Evolutionary conservation across 257 asterid species (phyloP).

Genomic region (Datura wrightii): DNA sequence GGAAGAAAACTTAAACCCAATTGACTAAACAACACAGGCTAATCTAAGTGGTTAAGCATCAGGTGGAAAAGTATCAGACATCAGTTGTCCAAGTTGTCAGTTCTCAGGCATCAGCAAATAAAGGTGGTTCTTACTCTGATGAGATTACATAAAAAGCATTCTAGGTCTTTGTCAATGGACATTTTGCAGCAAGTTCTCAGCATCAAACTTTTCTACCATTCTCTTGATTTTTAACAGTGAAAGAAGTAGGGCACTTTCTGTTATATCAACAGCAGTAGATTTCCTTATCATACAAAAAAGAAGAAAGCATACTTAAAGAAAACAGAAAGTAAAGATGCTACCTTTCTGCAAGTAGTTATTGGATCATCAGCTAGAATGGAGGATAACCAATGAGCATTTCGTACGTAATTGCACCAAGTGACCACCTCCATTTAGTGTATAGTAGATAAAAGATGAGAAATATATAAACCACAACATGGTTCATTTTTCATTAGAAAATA

Average conservation of each 20-base stretch:
- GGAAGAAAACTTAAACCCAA: background rate
- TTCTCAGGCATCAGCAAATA: constrained; percentile 1
- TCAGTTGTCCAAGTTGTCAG: background rate
- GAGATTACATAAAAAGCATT: background rate
- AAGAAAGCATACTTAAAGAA: background rate
- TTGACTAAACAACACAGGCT: background rate
- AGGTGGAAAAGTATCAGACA: background rate
- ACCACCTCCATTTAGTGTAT: constrained; percentile 53
- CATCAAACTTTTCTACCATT: constrained; percentile 5
- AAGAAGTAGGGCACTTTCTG: constrained; percentile 11
- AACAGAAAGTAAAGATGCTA: constrained; percentile 28
- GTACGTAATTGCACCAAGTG: constrained; percentile 63
- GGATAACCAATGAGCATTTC: constrained; percentile 67
- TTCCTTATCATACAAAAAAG: background rate
- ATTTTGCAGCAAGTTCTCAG: constrained; percentile 3
- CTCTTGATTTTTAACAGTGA: constrained; percentile 10
- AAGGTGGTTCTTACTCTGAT: background rate
- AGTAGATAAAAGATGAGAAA: constrained; percentile 31
- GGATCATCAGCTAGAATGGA: constrained; percentile 62
- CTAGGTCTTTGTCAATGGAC: background rate
- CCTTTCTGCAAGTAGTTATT: constrained; percentile 61
- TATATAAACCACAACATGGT: constrained; percentile 18
- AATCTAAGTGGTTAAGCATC: background rate
- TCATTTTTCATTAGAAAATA: background rate
- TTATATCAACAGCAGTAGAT: constrained; percentile 18